Evolutionary conservation across 345 rosid genomes (phyloP), one percentile per base, ranked within the genome.

Genomic region (Conringia planisiliqua): DNA sequence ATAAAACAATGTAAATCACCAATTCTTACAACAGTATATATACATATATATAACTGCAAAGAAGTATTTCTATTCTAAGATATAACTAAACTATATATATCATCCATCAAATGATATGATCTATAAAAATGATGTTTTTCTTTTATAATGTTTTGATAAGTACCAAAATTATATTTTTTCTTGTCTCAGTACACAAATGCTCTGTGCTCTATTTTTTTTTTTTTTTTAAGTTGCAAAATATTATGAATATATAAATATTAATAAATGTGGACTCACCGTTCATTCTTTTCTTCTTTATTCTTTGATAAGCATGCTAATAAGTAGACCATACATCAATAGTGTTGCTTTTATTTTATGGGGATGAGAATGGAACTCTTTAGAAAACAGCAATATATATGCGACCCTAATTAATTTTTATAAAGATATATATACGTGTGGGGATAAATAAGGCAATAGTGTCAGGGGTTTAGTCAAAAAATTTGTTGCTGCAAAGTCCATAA

Each of bases 311-410:
- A 76, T 76, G 75, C 80, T 70, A 62, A 70, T 70, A 62, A 70
- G 75, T 69, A 69, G 80, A 76, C 75, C 80, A 62, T 63, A 70
- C 80, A 44, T 70, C 33, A 55, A 70, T 46, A 70, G 80, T 70
- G 71, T 62, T 62, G 70, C 71, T 61, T 68, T 24, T 62, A n/a
- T 39, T 62, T 43, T 32, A 42, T 24, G 48, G 74, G 63, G 58
- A 69, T 11, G 74, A 69, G 65, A 67, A 63, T 62, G 48, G 33
- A 62, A 69, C 57, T 68, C 69, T 76, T 76, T 61, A 60, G 30
- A 75, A 48, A 68, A 10, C 47, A 75, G 27, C 61, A 68, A 58
- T 57, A 74, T 3, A 44, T 57, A 18, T 36, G 29, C 12, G 62
- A 68, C 69, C 64, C 63, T 30, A 30, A 51, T 61, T 20, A 22